phyloP scores from a whole-genome alignment of 495 filamentous ascomycete species.

The Talaromyces thailandensis region DNA sequence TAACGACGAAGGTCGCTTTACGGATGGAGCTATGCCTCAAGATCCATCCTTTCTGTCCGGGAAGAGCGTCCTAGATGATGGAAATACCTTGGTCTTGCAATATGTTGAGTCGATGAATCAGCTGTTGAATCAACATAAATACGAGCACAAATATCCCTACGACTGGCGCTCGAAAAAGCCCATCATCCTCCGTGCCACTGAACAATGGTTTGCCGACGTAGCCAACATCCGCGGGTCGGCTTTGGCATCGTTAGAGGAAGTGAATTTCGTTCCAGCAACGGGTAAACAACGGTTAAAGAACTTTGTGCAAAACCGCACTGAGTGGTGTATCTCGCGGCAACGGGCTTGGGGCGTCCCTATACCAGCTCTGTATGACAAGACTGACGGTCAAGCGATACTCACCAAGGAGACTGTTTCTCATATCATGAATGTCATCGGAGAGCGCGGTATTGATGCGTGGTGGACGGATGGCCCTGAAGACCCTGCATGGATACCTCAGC shows the following conservation, averaged over 20 bases:
- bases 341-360: constrained; percentile 96
- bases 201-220: constrained; percentile 96
- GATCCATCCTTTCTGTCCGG: constrained; percentile 53
- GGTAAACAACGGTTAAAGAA: constrained; percentile 67
- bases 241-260: constrained; percentile 54
- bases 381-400: constrained; percentile 60
- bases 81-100: constrained; percentile 59
- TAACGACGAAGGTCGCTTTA: constrained; percentile 72
- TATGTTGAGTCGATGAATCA: constrained; percentile 41
- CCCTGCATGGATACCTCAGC: constrained; percentile 58
- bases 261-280: constrained; percentile 67
- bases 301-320: constrained; percentile 77
- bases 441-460: constrained; percentile 82
- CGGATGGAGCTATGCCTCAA: constrained; percentile 59
- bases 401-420: constrained; percentile 73
- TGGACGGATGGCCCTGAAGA: constrained; percentile 76
- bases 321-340: constrained; percentile 99
- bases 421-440: constrained; percentile 69
- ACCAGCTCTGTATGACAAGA: constrained; percentile 70
- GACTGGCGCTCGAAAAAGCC: constrained; percentile 95
- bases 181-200: constrained; percentile 82
- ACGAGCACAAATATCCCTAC: constrained; percentile 90
- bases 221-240: constrained; percentile 67
- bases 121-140: constrained; percentile 59
- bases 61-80: constrained; percentile 51